phyloP scores from a whole-genome alignment of 176 grass and related monocot genomes.

The Oryza australiensis region DNA sequence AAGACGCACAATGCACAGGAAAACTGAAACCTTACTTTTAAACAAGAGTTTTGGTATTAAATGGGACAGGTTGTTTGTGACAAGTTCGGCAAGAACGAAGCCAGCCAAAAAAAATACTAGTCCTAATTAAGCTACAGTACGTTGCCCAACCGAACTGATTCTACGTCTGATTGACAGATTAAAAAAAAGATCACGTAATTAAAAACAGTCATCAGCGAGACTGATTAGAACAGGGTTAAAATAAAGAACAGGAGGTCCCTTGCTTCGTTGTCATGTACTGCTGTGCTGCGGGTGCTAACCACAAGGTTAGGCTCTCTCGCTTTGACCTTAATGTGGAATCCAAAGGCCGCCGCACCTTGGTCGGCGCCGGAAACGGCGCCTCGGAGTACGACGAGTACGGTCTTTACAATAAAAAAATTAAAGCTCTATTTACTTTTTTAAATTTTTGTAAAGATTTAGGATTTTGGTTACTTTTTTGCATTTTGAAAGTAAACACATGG shows the following conservation, averaged over 20 bases:
- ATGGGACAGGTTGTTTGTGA: background rate
- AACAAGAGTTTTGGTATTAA: too few relatives aligned
- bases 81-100: background rate
- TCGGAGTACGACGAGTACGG: too few relatives aligned
- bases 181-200: background rate
- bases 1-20: background rate
- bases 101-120: background rate
- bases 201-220: background rate
- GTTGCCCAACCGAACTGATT: background rate
- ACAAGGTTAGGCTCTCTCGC: background rate
- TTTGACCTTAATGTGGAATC: constrained; percentile 16
- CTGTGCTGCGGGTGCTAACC: background rate
- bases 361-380: constrained; percentile 18
- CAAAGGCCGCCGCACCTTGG: constrained; percentile 9
- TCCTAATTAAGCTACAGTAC: background rate
- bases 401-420: too few relatives aligned
- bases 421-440: too few relatives aligned
- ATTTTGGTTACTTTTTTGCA: too few relatives aligned
- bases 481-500: too few relatives aligned
- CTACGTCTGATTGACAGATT: background rate
- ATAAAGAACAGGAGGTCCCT: background rate
- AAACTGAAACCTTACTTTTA: background rate
- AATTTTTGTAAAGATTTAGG: too few relatives aligned
- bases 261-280: background rate
- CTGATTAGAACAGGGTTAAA: background rate